phyloP scores from a whole-genome alignment of 352 stramenopile genomes.

The Pythium guiyangense region DNA sequence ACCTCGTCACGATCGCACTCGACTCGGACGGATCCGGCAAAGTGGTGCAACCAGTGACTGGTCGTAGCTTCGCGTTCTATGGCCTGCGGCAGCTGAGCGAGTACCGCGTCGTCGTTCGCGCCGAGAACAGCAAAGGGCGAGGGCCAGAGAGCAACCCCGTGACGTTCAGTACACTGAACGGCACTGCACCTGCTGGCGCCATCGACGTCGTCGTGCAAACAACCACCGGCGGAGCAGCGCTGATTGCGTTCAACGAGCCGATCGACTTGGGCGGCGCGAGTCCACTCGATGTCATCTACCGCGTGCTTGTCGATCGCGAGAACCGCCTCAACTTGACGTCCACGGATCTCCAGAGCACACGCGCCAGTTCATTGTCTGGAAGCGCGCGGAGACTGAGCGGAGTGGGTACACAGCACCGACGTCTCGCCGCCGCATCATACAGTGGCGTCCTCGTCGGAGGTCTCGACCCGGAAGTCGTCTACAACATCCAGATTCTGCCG shows the following conservation, averaged over 20 bases:
- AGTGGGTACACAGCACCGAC: background rate
- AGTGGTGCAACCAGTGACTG: background rate
- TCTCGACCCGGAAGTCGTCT: constrained; percentile 47
- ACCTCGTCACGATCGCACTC: constrained; percentile 23
- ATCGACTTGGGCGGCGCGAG: constrained; percentile 41
- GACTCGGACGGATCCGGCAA: constrained; percentile 26
- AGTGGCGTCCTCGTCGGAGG: constrained; percentile 27
- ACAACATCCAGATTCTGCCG: constrained; percentile 43
- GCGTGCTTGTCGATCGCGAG: constrained; percentile 36
- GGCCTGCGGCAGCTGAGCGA: constrained; percentile 20
- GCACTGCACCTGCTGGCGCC: constrained; percentile 22
- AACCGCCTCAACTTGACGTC: constrained; percentile 38
- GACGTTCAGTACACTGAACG: constrained; percentile 26
- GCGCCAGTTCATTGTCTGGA: background rate
- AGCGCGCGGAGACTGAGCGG: constrained; percentile 10
- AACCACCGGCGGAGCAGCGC: constrained; percentile 39
- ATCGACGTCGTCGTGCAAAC: constrained; percentile 24
- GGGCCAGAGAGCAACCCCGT: constrained; percentile 28
- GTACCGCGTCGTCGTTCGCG: constrained; percentile 44
- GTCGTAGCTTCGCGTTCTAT: constrained; percentile 32
- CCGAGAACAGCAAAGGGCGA: constrained; percentile 30
- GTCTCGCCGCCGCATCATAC: constrained; percentile 3
- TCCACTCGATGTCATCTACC: constrained; percentile 35
- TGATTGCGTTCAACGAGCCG: constrained; percentile 49
- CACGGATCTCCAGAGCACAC: background rate